Base-by-base conservation (phyloP, 768 basidiomycete species). In the Cystofilobasidium capitatum region DNA sequence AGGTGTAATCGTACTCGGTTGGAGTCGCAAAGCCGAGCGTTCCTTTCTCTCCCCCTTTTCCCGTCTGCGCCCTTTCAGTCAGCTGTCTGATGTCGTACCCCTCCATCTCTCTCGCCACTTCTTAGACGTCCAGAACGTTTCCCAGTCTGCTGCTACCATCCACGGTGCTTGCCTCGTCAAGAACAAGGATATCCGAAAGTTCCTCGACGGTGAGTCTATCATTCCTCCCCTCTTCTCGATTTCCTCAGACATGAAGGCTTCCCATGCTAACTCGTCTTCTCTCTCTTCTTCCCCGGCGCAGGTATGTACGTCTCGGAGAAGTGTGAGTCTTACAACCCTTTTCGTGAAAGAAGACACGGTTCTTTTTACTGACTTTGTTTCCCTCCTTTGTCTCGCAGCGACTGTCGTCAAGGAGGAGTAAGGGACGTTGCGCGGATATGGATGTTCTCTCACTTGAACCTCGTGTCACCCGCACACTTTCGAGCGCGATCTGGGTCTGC, bases 131-230 rank as follows among this genome's bases (percentile, higher is more conserved):
- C 88, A 98, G 78, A 89, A 88, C 74, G 96, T 99, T 60, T 98
- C 94, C 39, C 94, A 98, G 79, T 96, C 92, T 72, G 91, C 96
- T 70, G 96, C 96, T 57, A 89, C 89, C 47, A 98, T 99, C 77
- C 96, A 98, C 78, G 93, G 93, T 73, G 82, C 88, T 70, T 96
- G 91, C 82, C 85, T 87, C 73, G 96, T 99, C 75, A 88, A 91
- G 79, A 96, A 98, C 87, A 99, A 99, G 83, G 94, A 77, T 76
- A 71, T 98, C 80, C 91, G 94, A 74, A 96, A 97, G 83, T 96
- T 97, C 83, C 82, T 96, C 64, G 72, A 72, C 69, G n/a, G 74
- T 63, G 35, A 49, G 62, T 63, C 45, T 12, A 17, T 29, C 10
- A 35, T 24, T 22, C 22, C 13, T 37, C 47, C 22, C 22, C 10